Evolutionary conservation across 2,329 filamentous ascomycete species (phyloP).

Genomic region (Epichloe festucae): DNA sequence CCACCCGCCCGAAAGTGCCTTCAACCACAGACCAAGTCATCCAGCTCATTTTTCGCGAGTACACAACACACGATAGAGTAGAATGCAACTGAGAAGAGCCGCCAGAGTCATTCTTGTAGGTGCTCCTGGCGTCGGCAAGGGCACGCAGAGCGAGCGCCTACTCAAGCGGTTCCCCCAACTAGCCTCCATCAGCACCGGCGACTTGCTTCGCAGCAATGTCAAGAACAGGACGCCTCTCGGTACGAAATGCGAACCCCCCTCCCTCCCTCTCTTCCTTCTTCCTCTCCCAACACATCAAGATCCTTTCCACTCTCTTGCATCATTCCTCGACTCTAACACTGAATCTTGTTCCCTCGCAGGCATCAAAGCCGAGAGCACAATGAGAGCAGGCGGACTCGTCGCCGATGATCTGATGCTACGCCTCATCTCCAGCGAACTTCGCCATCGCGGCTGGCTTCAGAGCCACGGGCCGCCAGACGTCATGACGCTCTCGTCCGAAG

Average conservation of each 20-base stretch:
- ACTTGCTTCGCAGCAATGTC: conserved; percentile 86
- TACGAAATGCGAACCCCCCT: conserved; percentile 22
- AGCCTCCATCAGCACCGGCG: conserved; percentile 84
- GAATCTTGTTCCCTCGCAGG: conserved; percentile 35
- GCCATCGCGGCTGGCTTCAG: conserved; percentile 70
- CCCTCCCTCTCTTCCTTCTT: background rate
- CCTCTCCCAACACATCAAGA: background rate
- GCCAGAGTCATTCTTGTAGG: conserved; percentile 91
- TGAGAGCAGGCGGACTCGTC: conserved; percentile 81
- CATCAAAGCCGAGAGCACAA: conserved; percentile 78
- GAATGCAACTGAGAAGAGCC: conserved; percentile 60
- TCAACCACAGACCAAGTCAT: background rate
- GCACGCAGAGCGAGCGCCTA: conserved; percentile 84
- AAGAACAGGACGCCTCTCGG: conserved; percentile 75
- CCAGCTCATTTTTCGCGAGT: background rate
- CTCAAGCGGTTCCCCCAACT: conserved; percentile 74
- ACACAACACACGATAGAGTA: conserved; percentile 26
- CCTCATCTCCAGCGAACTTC: conserved; percentile 82
- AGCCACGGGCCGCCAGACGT: conserved; percentile 31
- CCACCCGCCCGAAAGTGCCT: background rate
- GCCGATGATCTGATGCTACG: conserved; percentile 84
- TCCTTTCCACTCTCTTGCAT: background rate
- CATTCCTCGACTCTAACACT: conserved; percentile 3
- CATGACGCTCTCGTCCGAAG: conserved; percentile 37
- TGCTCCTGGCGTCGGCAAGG: conserved; percentile 93